Conservation (phyloP, 495 filamentous ascomycete species). For the Neohortaea acidophila region DNA sequence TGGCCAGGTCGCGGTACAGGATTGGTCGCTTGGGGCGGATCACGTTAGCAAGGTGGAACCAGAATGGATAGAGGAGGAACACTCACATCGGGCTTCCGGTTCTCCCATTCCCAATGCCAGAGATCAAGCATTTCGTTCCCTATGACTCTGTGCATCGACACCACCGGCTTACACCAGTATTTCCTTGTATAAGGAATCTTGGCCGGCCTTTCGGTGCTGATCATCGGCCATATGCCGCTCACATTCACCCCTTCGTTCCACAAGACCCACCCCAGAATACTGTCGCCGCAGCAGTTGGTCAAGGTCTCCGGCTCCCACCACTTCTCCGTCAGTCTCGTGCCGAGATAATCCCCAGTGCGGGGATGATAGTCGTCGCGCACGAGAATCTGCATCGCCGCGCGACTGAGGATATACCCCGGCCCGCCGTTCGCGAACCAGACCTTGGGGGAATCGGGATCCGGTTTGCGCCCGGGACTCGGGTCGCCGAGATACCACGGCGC, state of each 20-base stretch:
- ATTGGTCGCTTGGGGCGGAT: conserved; percentile 10
- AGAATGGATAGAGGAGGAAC: too few species aligned
- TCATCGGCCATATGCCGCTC: conserved; percentile 7
- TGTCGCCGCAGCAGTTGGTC: conserved; percentile 14
- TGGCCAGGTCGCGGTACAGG: conserved; percentile 9
- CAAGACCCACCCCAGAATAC: conserved; percentile 4
- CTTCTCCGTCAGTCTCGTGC: conserved; percentile 6
- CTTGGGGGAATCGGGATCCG: too few species aligned
- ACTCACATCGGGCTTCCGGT: conserved; percentile 2
- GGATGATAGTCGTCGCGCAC: too few species aligned
- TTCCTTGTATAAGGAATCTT: conserved; percentile 1
- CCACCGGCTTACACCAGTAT: conserved; percentile 19
- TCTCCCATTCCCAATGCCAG: conserved; percentile 8
- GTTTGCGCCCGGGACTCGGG: conserved; percentile 24
- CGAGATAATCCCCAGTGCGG: conserved; percentile 3
- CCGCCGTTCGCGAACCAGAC: conserved; percentile 43
- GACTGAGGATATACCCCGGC: conserved; percentile 36
- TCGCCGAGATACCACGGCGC: conserved; percentile 40
- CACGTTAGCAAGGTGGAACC: neutral
- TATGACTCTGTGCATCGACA: conserved; percentile 19
- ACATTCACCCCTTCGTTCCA: neutral
- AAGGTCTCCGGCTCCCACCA: conserved; percentile 6
- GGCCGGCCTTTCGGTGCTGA: conserved; percentile 4
- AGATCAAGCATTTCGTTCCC: conserved; percentile 7
- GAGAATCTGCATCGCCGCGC: conserved; percentile 31